phyloP scores from a whole-genome alignment of 2,329 filamentous ascomycete genomes.

The Magnaporthales sp. region DNA sequence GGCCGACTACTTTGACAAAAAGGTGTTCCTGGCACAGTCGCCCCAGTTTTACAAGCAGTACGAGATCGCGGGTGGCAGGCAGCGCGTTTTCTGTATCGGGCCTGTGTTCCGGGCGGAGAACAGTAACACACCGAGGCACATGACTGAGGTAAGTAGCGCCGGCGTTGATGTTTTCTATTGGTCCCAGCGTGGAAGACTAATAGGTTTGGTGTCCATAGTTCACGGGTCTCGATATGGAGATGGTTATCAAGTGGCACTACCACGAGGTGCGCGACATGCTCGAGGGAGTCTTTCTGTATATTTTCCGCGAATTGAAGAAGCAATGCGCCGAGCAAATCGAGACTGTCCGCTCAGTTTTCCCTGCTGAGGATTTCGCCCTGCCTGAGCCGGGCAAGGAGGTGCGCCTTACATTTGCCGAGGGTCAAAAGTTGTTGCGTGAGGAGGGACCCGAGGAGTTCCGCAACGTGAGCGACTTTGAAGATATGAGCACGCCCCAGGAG shows the following conservation, averaged over 20 bases:
- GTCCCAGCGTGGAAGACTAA: slow-evolving; percentile 7
- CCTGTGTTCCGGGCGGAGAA: slow-evolving; percentile 83
- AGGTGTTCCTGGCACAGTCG: slow-evolving; percentile 71
- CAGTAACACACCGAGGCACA: slow-evolving; percentile 73
- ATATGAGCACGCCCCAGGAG: slow-evolving; percentile 73
- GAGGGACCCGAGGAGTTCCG: slow-evolving; percentile 59
- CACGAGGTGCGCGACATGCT: slow-evolving; percentile 65
- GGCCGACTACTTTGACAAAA: slow-evolving; percentile 79
- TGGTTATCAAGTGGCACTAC: slow-evolving; percentile 77
- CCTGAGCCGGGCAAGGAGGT: slow-evolving; percentile 67
- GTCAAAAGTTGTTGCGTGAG: slow-evolving; percentile 66
- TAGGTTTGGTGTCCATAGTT: slow-evolving; percentile 37
- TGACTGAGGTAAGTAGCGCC: slow-evolving; percentile 54
- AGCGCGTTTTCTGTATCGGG: slow-evolving; percentile 70
- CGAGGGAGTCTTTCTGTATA: slow-evolving; percentile 66
- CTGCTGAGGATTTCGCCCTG: slow-evolving; percentile 69
- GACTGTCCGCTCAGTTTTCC: slow-evolving; percentile 62
- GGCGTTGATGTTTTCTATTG: slow-evolving; percentile 6
- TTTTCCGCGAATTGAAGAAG: slow-evolving; percentile 65
- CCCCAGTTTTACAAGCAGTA: slow-evolving; percentile 86
- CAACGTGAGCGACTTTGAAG: slow-evolving; percentile 67
- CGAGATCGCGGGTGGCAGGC: slow-evolving; percentile 69
- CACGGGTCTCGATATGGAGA: slow-evolving; percentile 81
- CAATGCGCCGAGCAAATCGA: slow-evolving; percentile 65
- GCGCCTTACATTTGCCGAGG: slow-evolving; percentile 69